phyloP scores from a whole-genome alignment of 257 asterid species.

The Thymus quinquecostatus region DNA sequence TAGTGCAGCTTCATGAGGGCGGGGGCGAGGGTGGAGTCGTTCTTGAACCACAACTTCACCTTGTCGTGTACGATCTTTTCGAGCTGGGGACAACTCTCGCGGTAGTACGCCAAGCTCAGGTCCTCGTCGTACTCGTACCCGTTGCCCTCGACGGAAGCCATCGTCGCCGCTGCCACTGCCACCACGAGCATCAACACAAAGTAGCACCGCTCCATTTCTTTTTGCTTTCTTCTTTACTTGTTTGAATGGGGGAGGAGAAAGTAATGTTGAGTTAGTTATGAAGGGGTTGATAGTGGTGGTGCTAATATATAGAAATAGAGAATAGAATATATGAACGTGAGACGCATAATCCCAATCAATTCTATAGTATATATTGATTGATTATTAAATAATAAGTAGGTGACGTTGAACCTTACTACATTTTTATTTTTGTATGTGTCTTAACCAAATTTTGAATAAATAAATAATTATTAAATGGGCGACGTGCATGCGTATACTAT shows the following conservation, averaged over 20 bases:
- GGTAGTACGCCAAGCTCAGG: slow-evolving; percentile 48
- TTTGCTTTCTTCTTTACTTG: background rate
- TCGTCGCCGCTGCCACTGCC: slow-evolving; percentile 7
- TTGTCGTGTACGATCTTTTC: slow-evolving; percentile 49
- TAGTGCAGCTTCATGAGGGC: slow-evolving; percentile 62
- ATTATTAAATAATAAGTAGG: background rate
- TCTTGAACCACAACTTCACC: slow-evolving; percentile 43
- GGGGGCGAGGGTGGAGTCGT: slow-evolving; percentile 60
- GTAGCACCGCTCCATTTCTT: background rate
- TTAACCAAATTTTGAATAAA: background rate
- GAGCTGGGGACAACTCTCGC: slow-evolving; percentile 48
- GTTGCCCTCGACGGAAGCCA: slow-evolving; percentile 15
- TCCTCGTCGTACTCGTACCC: slow-evolving; percentile 49
- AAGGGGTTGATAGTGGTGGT: background rate
- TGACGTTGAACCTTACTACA: background rate
- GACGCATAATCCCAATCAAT: background rate
- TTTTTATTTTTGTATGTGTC: too few relatives aligned
- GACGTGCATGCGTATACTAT: too few relatives aligned
- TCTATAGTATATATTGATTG: too few relatives aligned
- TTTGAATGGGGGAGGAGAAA: background rate
- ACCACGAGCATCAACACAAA: slow-evolving; percentile 1
- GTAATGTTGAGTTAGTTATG: background rate
- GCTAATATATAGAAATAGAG: background rate
- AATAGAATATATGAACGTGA: slow-evolving; percentile 1
- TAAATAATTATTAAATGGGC: too few relatives aligned